Percentiles rank a stretch among this genome's conserved stretches.
Conservation (phyloP, 495 filamentous ascomycete genomes). For the Penicillium diatomitis region DNA sequence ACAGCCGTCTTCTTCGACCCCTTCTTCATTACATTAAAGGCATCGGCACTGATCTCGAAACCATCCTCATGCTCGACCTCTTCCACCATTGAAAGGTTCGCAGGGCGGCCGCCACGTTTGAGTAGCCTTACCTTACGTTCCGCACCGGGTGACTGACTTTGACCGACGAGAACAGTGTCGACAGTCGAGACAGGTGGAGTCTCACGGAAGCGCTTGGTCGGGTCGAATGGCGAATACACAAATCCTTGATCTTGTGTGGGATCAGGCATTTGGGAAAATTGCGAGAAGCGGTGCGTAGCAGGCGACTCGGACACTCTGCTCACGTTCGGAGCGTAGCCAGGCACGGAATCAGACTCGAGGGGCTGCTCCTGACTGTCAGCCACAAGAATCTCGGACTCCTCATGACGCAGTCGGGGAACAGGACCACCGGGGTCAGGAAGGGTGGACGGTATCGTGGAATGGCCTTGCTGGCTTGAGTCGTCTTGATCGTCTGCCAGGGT, state of each 20-base stretch:
- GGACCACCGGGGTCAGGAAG: constrained; percentile 47
- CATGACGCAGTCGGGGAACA: constrained; percentile 28
- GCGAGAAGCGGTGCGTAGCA: constrained; percentile 38
- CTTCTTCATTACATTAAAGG: constrained; percentile 72
- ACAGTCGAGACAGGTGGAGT: constrained; percentile 55
- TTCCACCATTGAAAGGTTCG: constrained; percentile 29
- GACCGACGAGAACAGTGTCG: constrained; percentile 54
- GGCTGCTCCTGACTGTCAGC: constrained; percentile 52
- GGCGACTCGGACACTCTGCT: constrained; percentile 35
- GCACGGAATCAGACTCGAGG: constrained; percentile 23
- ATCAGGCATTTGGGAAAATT: constrained; percentile 56
- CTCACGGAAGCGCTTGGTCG: constrained; percentile 49
- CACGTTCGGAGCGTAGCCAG: constrained; percentile 23
- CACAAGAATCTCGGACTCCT: constrained; percentile 49
- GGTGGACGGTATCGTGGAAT: constrained; percentile 36
- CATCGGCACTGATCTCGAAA: constrained; percentile 42
- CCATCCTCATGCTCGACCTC: constrained; percentile 27
- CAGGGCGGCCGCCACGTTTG: constrained; percentile 29
- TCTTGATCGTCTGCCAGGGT: constrained; percentile 68
- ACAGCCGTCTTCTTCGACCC: constrained; percentile 46
- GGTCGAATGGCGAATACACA: constrained; percentile 46
- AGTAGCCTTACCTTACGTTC: constrained; percentile 52
- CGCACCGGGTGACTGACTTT: constrained; percentile 51
- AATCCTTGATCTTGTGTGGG: constrained; percentile 85
- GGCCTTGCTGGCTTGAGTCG: constrained; percentile 24